Evolutionary conservation across 2,329 filamentous ascomycete genomes (phyloP).

Genomic region (Phialophora macrospora): DNA sequence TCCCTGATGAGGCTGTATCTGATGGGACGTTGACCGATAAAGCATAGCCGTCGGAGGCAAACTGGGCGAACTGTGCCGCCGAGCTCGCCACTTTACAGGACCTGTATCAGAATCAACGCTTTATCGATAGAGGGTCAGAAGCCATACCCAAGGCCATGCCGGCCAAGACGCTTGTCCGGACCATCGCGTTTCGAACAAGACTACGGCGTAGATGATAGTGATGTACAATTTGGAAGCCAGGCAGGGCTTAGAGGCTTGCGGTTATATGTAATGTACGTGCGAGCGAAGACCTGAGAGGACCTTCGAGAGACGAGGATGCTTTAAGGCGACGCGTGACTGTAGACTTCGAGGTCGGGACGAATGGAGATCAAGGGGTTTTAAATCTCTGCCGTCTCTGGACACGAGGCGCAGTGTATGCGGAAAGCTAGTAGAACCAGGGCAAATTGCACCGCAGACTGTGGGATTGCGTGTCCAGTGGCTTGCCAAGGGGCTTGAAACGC

Average conservation of each 20-base stretch:
- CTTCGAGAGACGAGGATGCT: neutral
- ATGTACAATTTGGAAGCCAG: neutral
- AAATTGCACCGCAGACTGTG: slow-evolving; percentile 23
- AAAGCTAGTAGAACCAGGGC: slow-evolving; percentile 13
- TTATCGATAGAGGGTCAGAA: slow-evolving; percentile 8
- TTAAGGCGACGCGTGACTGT: neutral
- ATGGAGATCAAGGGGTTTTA: slow-evolving; percentile 10
- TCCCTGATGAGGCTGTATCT: slow-evolving; percentile 55
- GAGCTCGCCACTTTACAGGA: slow-evolving; percentile 28
- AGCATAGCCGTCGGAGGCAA: slow-evolving; percentile 21
- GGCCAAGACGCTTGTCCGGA: slow-evolving; percentile 27
- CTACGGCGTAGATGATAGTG: neutral
- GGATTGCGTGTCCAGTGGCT: slow-evolving; percentile 29
- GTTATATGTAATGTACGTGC: neutral
- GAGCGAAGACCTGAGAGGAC: neutral
- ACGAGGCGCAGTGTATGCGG: neutral
- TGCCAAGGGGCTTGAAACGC: slow-evolving; percentile 28
- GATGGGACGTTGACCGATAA: slow-evolving; percentile 59
- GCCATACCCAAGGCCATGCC: slow-evolving; percentile 26
- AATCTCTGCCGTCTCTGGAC: neutral
- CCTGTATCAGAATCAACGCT: slow-evolving; percentile 45
- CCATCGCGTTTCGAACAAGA: slow-evolving; percentile 25
- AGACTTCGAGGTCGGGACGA: neutral
- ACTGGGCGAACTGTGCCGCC: slow-evolving; percentile 36
- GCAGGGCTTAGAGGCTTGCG: neutral